Conservation (phyloP, 345 rosid species). For the Raphanus raphanistrum region DNA sequence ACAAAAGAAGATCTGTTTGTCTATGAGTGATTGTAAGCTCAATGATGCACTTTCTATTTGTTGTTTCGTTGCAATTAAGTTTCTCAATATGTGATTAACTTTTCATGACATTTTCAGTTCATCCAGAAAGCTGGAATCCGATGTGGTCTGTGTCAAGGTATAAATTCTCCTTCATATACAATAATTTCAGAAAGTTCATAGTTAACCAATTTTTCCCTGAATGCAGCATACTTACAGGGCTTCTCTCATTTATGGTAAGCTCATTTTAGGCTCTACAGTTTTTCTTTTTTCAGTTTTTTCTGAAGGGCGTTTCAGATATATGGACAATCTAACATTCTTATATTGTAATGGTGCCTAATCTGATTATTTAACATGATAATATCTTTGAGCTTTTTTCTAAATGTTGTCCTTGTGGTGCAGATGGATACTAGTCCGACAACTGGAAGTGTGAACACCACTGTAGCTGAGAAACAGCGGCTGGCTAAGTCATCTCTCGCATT, state of each 20-base stretch:
- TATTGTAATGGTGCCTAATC: slow-evolving; percentile 14
- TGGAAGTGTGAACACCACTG: slow-evolving; percentile 84
- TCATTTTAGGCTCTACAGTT: slow-evolving; percentile 16
- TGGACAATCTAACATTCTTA: not conserved
- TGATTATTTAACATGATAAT: not conserved
- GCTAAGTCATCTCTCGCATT: slow-evolving; percentile 92
- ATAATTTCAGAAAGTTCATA: not conserved
- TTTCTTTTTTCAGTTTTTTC: not conserved
- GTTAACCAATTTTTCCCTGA: slow-evolving; percentile 5
- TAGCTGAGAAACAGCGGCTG: slow-evolving; percentile 76
- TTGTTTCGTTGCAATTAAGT: not conserved
- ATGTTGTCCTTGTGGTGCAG: slow-evolving; percentile 42
- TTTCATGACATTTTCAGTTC: slow-evolving; percentile 59
- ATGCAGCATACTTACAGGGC: slow-evolving; percentile 98
- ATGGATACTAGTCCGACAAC: slow-evolving; percentile 98
- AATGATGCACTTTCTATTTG: slow-evolving; percentile 5
- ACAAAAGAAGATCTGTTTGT: slow-evolving; percentile 94
- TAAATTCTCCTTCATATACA: not conserved
- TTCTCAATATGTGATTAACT: not conserved
- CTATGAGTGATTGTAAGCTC: slow-evolving; percentile 98
- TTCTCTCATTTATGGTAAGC: slow-evolving; percentile 97
- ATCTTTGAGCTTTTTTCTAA: slow-evolving; percentile 6
- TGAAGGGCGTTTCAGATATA: slow-evolving; percentile 4
- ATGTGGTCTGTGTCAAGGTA: slow-evolving; percentile 99
- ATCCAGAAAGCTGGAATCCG: slow-evolving; percentile 99